Conservation (phyloP, 163 green algal genomes). For the Chlamydomonas reinhardtii region DNA sequence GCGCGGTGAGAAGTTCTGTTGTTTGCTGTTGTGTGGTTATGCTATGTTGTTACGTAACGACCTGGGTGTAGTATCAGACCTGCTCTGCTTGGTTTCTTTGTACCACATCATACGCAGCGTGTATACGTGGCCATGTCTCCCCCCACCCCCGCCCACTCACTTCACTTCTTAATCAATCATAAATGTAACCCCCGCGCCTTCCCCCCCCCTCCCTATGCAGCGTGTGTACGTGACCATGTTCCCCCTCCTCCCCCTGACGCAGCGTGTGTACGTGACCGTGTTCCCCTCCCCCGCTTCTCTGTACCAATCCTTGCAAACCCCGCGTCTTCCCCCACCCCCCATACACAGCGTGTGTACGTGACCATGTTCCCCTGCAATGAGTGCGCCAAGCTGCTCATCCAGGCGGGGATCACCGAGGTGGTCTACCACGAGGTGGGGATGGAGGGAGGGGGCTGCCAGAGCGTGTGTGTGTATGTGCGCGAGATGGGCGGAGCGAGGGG, state of each 20-base stretch:
- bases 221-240: not conserved
- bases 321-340: constrained; percentile 20
- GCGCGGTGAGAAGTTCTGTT: constrained; percentile 65
- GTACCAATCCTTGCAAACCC: too few species aligned
- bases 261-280: constrained; percentile 97
- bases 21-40: too few species aligned
- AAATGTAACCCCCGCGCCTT: not conserved
- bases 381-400: constrained; percentile 98
- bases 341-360: constrained; percentile 90
- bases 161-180: too few species aligned
- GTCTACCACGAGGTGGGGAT: constrained; percentile 88
- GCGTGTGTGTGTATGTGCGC: too few species aligned
- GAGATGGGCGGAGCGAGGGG: not conserved
- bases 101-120: too few species aligned
- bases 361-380: constrained; percentile 99
- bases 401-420: constrained; percentile 93
- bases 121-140: too few species aligned
- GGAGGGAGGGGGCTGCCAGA: not conserved
- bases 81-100: too few species aligned
- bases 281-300: constrained; percentile 80
- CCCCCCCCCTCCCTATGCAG: not conserved
- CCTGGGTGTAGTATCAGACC: too few species aligned
- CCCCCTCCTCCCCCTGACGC: constrained; percentile 17
- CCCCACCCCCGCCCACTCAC: not conserved
- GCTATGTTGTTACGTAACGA: too few species aligned